Conservation (phyloP, 192 early-diverging fungal species). For the Fimicolochytrium jonesii region DNA sequence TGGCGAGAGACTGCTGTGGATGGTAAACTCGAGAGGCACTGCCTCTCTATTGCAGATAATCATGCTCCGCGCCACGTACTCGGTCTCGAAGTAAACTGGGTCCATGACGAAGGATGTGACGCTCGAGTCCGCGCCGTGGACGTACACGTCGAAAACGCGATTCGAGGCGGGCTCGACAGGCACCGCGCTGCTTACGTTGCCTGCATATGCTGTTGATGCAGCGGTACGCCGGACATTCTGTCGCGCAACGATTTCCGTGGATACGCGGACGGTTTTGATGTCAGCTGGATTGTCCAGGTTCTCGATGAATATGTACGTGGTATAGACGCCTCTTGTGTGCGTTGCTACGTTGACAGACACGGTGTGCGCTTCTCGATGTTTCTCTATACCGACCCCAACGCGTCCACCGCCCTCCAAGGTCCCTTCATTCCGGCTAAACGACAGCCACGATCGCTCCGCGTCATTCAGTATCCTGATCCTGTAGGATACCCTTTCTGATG, state of each 20-base stretch:
- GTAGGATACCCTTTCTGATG: conserved; percentile 55
- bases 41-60: conserved; percentile 70
- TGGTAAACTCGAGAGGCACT: conserved; percentile 71
- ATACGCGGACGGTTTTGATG: conserved; percentile 66
- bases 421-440: conserved; percentile 65
- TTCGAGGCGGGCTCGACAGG: conserved; percentile 24
- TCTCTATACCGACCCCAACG: conserved; percentile 1
- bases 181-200: neutral
- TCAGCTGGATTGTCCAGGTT: conserved; percentile 71
- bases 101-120: conserved; percentile 61
- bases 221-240: conserved; percentile 37
- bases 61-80: conserved; percentile 67
- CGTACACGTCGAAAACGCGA: conserved; percentile 72
- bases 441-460: conserved; percentile 60
- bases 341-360: conserved; percentile 63
- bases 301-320: conserved; percentile 68
- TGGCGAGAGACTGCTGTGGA: conserved; percentile 60
- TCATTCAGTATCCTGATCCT: conserved; percentile 53
- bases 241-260: conserved; percentile 66
- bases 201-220: neutral
- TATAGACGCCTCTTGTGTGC: conserved; percentile 56
- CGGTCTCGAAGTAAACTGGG: conserved; percentile 65
- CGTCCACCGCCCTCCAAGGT: conserved; percentile 50
- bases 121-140: conserved; percentile 47
- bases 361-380: conserved; percentile 40